phyloP scores from a whole-genome alignment of 768 basidiomycete species.

The Royoungia palumana region DNA sequence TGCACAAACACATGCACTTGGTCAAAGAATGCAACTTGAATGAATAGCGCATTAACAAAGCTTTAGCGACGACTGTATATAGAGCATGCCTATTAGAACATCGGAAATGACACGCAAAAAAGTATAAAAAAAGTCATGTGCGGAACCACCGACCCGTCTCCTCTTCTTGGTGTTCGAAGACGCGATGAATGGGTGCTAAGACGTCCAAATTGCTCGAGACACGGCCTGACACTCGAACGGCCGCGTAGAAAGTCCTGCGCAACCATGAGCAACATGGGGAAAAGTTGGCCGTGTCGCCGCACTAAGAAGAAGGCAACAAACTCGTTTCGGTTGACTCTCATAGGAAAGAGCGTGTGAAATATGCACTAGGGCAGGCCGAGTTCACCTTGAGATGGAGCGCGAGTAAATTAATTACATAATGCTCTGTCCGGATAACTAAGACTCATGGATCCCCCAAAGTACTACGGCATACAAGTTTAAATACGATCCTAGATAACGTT shows the following conservation, averaged over 20 bases:
- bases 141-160: slow-evolving; percentile 77
- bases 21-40: too few species aligned
- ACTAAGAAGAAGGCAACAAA: slow-evolving; percentile 40
- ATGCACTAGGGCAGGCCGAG: slow-evolving; percentile 22
- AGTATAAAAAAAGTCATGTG: slow-evolving; percentile 29
- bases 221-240: slow-evolving; percentile 89
- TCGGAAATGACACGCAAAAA: not conserved
- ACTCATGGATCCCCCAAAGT: too few species aligned
- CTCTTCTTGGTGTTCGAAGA: slow-evolving; percentile 42
- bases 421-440: too few species aligned
- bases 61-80: too few species aligned
- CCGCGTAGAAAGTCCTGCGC: slow-evolving; percentile 53
- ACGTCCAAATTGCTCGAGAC: slow-evolving; percentile 72
- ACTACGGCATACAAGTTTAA: too few species aligned
- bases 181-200: slow-evolving; percentile 73
- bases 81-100: not conserved
- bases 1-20: too few species aligned
- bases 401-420: too few species aligned
- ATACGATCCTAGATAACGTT: not conserved
- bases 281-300: slow-evolving; percentile 83
- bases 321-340: not conserved
- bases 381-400: too few species aligned
- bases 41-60: too few species aligned
- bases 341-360: slow-evolving; percentile 13
- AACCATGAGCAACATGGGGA: slow-evolving; percentile 91